Percentiles rank a stretch among this genome's conserved stretches.
These are phyloP conservation scores for Sporopachydermia lactativora DNA, from an alignment of 805 yeast species.

Conservation along the genomic window DNA sequence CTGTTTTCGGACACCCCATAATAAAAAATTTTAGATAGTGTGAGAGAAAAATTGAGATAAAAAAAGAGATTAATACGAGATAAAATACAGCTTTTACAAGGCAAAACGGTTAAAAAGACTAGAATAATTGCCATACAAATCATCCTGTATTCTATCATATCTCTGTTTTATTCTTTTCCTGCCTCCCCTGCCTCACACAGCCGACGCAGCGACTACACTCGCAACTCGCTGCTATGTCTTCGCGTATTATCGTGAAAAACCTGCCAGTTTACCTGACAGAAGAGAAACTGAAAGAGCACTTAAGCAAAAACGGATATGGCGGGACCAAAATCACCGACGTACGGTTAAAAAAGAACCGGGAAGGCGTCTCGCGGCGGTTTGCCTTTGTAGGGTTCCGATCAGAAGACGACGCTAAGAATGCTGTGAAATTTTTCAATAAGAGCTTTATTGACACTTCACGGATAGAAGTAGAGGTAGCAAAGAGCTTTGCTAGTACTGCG, in stretches of 20 bases:
- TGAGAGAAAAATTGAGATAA: no score
- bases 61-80: no score
- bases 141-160: no score
- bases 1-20: no score
- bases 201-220: no score
- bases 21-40: no score
- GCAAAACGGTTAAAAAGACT: no score
- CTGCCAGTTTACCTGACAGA: constrained; percentile 70
- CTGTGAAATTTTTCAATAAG: constrained; percentile 60
- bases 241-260: constrained; percentile 86
- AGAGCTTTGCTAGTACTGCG: constrained; percentile 69
- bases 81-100: no score
- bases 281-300: constrained; percentile 54
- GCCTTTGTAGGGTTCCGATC: constrained; percentile 82
- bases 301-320: constrained; percentile 23
- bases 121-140: no score
- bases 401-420: constrained; percentile 60
- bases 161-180: no score
- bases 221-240: no score
- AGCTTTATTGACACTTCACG: constrained; percentile 75
- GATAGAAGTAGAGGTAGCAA: constrained; percentile 70
- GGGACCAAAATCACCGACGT: constrained; percentile 74
- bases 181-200: no score
- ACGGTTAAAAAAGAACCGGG: constrained; percentile 62
- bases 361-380: constrained; percentile 83